These are phyloP conservation scores for Endocarpon pusillum DNA, from an alignment of 495 filamentous ascomycete genomes.

Conservation along the genomic window DNA sequence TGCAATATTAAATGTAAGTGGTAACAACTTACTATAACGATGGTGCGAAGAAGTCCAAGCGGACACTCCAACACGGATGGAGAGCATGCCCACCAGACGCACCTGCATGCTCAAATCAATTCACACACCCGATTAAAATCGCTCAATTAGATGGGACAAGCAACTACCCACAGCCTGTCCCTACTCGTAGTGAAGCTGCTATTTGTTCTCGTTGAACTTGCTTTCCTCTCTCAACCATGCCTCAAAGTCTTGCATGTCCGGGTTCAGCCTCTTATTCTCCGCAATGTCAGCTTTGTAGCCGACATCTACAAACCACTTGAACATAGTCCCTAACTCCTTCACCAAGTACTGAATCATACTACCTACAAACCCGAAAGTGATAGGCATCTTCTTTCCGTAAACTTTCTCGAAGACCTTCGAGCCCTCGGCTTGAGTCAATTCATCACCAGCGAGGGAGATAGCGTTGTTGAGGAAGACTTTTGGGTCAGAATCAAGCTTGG, in stretches of 20 bases:
- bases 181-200: too few relatives aligned
- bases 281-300: slow-evolving; percentile 44
- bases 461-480: slow-evolving; percentile 24
- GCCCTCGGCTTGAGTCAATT: slow-evolving; percentile 34
- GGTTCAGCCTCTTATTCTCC: slow-evolving; percentile 30
- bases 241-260: slow-evolving; percentile 37
- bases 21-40: too few relatives aligned
- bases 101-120: too few relatives aligned
- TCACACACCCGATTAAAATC: too few relatives aligned
- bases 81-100: too few relatives aligned
- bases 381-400: slow-evolving; percentile 30
- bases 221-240: slow-evolving; percentile 44
- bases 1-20: too few relatives aligned
- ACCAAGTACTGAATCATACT: slow-evolving; percentile 18
- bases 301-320: slow-evolving; percentile 42
- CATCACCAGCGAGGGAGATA: slow-evolving; percentile 41
- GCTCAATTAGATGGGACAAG: too few relatives aligned
- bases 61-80: too few relatives aligned
- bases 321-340: slow-evolving; percentile 41
- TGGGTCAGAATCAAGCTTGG: slow-evolving; percentile 21
- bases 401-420: slow-evolving; percentile 30
- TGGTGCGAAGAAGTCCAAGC: too few relatives aligned
- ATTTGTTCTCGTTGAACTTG: too few relatives aligned
- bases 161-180: too few relatives aligned
- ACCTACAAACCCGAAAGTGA: slow-evolving; percentile 22